Base-by-base conservation (phyloP, 305 asterid species). In the Fraxinus baroniana region DNA sequence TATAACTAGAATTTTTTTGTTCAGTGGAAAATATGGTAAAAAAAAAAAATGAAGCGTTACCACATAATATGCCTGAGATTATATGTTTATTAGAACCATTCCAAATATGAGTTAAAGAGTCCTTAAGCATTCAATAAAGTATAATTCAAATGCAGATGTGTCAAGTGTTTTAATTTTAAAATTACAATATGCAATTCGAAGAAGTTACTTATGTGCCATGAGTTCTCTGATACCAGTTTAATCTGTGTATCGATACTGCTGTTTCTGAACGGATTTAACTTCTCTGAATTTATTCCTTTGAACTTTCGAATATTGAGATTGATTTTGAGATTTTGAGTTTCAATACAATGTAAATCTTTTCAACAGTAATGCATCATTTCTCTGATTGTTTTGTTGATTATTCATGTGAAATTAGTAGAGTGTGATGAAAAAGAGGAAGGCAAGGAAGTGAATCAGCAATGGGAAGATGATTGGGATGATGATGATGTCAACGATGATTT, bases 381-480 rank as follows among this genome's bases (percentile, higher is more conserved):
- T 46, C 57, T 46, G 57, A 46, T 46, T 46, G 6, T 46, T 46
- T 12, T 13, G 18, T 46, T 13, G 17, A 46, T 8, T 13, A 5
- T 77, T 17, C 4, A 41, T 15, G 24, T 52, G 74, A 30, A 24
- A 72, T 46, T 66, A 36, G 80, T 82, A 87, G 92, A 84, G 82
- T 81, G 87, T 88, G 89, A 87, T 74, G 88, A 52, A 62, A 81
- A 86, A 70, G 85, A 86, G 46, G 90, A 85, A 66, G 89, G 82
- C 7, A 87, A 83, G 78, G 97, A 92, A 83, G 86, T 94, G 79
- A 87, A 90, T 62, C 99, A 93, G 83, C 99, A 95, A 79, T 95
- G 99, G 99, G 99, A 95, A 81, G 99, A 94, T 82, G 99, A 95
- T 79, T 95, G 97, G 98, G 99, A 95, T 85, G 99, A 95, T 57